These are phyloP conservation scores for Coemansia guatemalensis DNA, from an alignment of 192 early-diverging fungal species.

Conservation along the genomic window DNA sequence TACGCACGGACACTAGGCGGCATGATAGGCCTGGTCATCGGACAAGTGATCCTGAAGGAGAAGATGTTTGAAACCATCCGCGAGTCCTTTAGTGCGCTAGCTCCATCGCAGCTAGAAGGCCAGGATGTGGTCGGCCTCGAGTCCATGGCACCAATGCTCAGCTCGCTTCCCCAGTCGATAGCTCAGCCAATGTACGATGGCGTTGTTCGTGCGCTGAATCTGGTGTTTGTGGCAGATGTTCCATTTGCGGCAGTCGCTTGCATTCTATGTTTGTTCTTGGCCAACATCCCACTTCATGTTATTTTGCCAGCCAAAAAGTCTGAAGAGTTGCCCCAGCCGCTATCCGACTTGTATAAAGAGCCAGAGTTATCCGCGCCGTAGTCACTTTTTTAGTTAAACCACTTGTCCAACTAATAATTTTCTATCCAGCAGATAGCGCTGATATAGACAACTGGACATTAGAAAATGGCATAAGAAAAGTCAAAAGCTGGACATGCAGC, in stretches of 20 bases:
- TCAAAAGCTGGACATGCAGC: too few species aligned
- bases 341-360: conserved; percentile 12
- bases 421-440: too few species aligned
- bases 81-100: conserved; percentile 20
- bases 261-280: conserved; percentile 34
- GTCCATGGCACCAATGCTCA: conserved; percentile 43
- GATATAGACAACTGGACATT: too few species aligned
- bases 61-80: conserved; percentile 39
- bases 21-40: conserved; percentile 51
- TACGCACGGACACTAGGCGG: conserved; percentile 53
- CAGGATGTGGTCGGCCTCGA: conserved; percentile 37
- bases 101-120: conserved; percentile 12
- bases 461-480: too few species aligned
- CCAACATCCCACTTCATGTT: conserved; percentile 38
- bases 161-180: conserved; percentile 14
- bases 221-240: conserved; percentile 45
- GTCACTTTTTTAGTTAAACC: not conserved
- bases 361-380: not conserved
- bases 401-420: not conserved
- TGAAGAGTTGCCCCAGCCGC: conserved; percentile 31
- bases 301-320: conserved; percentile 25
- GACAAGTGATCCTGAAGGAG: conserved; percentile 48
- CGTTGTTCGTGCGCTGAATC: conserved; percentile 31
- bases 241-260: conserved; percentile 47
- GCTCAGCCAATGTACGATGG: conserved; percentile 26